A percentile compares a stretch with the other conserved stretches of the same genome.
These are phyloP conservation scores for Colletotrichum nymphaeae DNA, from an alignment of 2,329 filamentous ascomycete species.

Conservation along the genomic window DNA sequence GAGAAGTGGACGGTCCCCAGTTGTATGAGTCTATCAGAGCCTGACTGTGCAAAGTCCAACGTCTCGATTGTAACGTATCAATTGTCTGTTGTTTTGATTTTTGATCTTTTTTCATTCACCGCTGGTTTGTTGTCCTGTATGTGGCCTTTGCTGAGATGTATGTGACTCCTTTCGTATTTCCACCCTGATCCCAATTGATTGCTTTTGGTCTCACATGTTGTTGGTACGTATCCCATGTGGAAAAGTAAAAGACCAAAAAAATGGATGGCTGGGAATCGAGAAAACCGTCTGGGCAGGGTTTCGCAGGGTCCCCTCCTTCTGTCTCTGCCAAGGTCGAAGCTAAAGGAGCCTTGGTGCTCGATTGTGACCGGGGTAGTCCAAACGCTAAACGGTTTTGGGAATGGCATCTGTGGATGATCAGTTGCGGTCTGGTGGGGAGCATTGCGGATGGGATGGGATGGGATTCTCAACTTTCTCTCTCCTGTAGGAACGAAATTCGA, in stretches of 20 bases:
- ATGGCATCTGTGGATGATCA: constrained; percentile 15
- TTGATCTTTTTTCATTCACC: neutral
- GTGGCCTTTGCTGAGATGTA: neutral
- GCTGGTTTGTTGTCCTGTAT: neutral
- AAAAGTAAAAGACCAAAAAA: neutral
- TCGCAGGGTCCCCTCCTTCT: neutral
- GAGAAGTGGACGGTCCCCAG: neutral
- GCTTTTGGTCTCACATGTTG: neutral
- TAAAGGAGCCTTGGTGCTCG: neutral
- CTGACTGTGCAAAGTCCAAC: neutral
- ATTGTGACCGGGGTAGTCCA: neutral
- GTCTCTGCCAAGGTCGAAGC: neutral
- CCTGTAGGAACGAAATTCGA: neutral
- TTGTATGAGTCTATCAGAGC: neutral
- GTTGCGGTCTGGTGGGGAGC: constrained; percentile 25
- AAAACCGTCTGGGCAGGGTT: constrained; percentile 5
- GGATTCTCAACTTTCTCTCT: neutral
- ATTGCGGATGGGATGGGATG: neutral
- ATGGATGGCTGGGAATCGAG: constrained; percentile 16
- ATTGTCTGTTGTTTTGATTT: neutral
- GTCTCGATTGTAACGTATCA: neutral
- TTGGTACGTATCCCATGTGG: neutral
- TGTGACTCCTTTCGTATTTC: neutral
- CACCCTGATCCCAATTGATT: neutral
- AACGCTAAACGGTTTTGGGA: constrained; percentile 19